A percentile compares a stretch with the other conserved stretches of the same genome.
These are phyloP conservation scores for Aspergillus nanangensis DNA, from an alignment of 495 filamentous ascomycete species.

Conservation along the genomic window DNA sequence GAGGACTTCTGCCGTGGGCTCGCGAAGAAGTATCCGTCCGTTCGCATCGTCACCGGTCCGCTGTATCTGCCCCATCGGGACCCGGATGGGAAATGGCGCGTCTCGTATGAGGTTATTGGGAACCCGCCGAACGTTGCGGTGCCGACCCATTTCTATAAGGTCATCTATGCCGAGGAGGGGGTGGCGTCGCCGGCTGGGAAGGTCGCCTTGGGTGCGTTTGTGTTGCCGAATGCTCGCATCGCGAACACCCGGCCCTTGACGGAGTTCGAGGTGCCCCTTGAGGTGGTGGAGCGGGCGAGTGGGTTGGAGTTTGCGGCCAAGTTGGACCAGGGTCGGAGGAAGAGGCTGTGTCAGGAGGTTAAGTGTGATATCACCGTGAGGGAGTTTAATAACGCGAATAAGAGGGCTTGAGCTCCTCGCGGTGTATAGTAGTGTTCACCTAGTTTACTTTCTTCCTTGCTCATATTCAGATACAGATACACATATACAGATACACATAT, in stretches of 20 bases:
- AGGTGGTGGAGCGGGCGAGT: slow-evolving; percentile 85
- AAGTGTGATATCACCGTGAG: slow-evolving; percentile 73
- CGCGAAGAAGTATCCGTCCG: slow-evolving; percentile 74
- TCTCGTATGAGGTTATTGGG: slow-evolving; percentile 95
- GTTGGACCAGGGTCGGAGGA: slow-evolving; percentile 66
- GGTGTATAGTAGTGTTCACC: background rate
- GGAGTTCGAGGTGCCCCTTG: slow-evolving; percentile 92
- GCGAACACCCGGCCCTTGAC: slow-evolving; percentile 75
- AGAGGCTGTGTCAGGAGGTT: slow-evolving; percentile 80
- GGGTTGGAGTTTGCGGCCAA: slow-evolving; percentile 86
- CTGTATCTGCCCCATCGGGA: slow-evolving; percentile 83
- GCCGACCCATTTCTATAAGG: slow-evolving; percentile 98
- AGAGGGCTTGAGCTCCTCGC: slow-evolving; percentile 15
- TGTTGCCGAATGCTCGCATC: slow-evolving; percentile 90
- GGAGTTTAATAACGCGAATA: slow-evolving; percentile 57
- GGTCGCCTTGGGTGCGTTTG: slow-evolving; percentile 90
- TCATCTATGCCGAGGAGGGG: slow-evolving; percentile 91
- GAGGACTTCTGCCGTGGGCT: slow-evolving; percentile 92
- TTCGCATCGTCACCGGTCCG: slow-evolving; percentile 89
- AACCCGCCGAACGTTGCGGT: slow-evolving; percentile 91
- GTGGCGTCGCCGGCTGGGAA: slow-evolving; percentile 51
- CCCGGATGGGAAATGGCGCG: slow-evolving; percentile 88
- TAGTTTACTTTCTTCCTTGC: too few species aligned
- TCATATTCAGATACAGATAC: too few species aligned
- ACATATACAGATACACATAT: too few species aligned